Base-by-base conservation (phyloP, 139 green algal species). In the Coelastrella sp. region DNA sequence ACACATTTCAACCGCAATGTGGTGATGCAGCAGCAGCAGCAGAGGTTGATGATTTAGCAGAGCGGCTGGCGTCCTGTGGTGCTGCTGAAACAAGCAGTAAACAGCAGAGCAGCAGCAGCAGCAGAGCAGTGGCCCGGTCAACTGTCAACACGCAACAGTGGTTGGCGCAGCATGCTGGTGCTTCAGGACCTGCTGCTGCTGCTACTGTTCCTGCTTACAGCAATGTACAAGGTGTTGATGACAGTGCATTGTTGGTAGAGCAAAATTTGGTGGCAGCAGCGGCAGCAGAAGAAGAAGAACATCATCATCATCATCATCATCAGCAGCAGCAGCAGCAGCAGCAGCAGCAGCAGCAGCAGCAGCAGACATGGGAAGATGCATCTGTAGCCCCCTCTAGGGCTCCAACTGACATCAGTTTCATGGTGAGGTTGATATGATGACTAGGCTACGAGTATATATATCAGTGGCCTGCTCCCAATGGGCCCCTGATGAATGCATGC, bases 151-250 rank as follows among this genome's bases (percentile, higher is more conserved):
- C n/a, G 34, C 79, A 66, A 7, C 64, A 19, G 30, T 74, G 64
- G 79, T 63, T 85, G 23, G 62, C 66, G 43, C 40, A 77, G 62
- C 79, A 77, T 66, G 78, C 60, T 73, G 43, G 19, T 32, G 79
- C 17, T 37, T 62, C 15, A 17, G 60, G 27, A 17, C 59, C 32
- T 27, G 40, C 63, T 85, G 79, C 32, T 68, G 79, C 41, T 51
- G 63, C 25, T 77, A 62, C 41, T 64, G 63, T 41, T 51, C 62
- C 43, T 64, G 60, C 38, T n/a, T n/a, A n/a, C n/a, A n/a, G n/a
- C n/a, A n/a, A n/a, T n/a, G n/a, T n/a, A n/a, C n/a, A n/a, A n/a
- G n/a, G n/a, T n/a, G n/a, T n/a, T n/a, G n/a, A n/a, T n/a, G n/a
- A n/a, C n/a, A n/a, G n/a, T n/a, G n/a, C n/a, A n/a, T n/a, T 84